Evolutionary conservation across 192 early-diverging fungal species (phyloP), one percentile per base, ranked within the genome.

Genomic region (Backusella luteola): DNA sequence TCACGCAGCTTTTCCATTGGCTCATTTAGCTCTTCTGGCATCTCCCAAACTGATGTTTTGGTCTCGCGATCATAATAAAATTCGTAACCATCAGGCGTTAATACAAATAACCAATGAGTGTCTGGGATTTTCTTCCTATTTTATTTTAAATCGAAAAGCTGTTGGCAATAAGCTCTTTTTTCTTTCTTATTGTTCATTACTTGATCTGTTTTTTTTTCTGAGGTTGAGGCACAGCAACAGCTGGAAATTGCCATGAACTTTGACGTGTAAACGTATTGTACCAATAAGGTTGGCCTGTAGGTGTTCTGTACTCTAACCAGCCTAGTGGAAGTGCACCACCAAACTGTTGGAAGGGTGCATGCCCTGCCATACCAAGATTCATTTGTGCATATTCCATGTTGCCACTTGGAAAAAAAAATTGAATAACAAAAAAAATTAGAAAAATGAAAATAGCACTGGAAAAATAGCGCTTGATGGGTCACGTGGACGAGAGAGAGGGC

Each of bases 1-100:
- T 73, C n/a, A 29, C 74, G 81, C 74, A 78, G 63, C 9, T 73
- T 21, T 73, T 63, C 38, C 39, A 84, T 73, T 15, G 79, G 73
- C 17, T 84, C 82, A 32, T 71, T 67, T 8, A 84, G 36, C 29
- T 80, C 79, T 66, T 77, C 59, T 29, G 82, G 82, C 73, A 77
- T 74, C 63, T 90, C 90, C 94, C 94, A 96, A 12, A 89, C 83
- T 7, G 90, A 90, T 23, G 83, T 75, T 52, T 90, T 90, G 4
- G 92, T 93, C 34, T 90, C 83, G 69, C 87, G 79, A 83, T 94
- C 90, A 76, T 91, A 92, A 76, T 88, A 96, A 79, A 93, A 96
- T 44, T 94, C 93, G 53, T 93, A 87, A 14, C 92, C 89, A 11
- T 84, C 69, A 36, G 83, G 89, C 14, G 94, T 94, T 39, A 86